Percentiles rank a stretch among this genome's conserved stretches.
Evolutionary conservation across 495 filamentous ascomycete genomes (phyloP).

Genomic region (Delitschia confertaspora): DNA sequence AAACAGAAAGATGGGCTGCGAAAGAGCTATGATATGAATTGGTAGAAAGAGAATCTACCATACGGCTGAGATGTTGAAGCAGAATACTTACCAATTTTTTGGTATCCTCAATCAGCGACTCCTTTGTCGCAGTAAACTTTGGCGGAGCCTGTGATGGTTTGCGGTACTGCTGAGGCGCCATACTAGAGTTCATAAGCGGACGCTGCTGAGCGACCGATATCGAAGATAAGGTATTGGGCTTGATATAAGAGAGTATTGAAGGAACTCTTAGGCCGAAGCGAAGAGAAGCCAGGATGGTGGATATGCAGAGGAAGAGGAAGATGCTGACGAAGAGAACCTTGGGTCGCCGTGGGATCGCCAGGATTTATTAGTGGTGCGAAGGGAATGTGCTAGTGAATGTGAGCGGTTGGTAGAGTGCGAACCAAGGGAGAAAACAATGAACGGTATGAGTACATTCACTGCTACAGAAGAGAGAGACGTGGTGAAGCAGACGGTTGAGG

Average conservation of each 20-base stretch:
- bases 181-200: slow-evolving; percentile 53
- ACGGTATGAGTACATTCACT: no score
- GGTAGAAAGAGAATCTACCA: not conserved
- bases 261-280: slow-evolving; percentile 56
- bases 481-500: no score
- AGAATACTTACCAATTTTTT: slow-evolving; percentile 44
- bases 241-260: slow-evolving; percentile 47
- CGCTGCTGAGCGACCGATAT: slow-evolving; percentile 29
- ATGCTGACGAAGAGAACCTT: slow-evolving; percentile 44
- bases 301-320: slow-evolving; percentile 51
- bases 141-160: slow-evolving; percentile 80
- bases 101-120: slow-evolving; percentile 66
- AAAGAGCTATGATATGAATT: not conserved
- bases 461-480: no score
- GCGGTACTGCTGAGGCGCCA: slow-evolving; percentile 57
- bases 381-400: no score
- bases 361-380: no score
- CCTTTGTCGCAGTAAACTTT: slow-evolving; percentile 71
- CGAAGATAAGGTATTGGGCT: slow-evolving; percentile 21
- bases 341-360: slow-evolving; percentile 33
- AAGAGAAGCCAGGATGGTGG: slow-evolving; percentile 70
- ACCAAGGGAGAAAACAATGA: no score
- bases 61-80: not conserved
- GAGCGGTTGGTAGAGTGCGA: no score
- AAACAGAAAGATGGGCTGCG: not conserved